Evolutionary conservation across 148 eudicot genomes (phyloP).

Genomic region (Rhododendron williamsianum): DNA sequence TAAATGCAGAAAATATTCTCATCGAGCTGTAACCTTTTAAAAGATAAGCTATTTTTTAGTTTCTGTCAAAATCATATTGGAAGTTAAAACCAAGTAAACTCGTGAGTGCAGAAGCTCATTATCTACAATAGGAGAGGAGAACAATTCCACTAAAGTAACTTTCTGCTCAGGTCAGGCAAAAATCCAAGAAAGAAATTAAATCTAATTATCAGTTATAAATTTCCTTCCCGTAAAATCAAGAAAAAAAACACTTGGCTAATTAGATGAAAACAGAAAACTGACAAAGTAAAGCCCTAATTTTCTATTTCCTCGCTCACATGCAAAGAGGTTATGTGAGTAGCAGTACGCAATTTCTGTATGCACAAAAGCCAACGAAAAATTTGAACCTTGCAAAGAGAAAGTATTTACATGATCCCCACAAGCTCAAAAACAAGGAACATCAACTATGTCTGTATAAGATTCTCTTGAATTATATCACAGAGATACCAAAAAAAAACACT

Average conservation of each 20-base stretch:
- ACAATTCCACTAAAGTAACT: neutral
- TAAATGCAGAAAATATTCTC: neutral
- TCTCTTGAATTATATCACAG: neutral
- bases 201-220: neutral
- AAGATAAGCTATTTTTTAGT: neutral
- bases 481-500: neutral
- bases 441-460: neutral
- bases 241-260: neutral
- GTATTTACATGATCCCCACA: neutral
- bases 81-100: neutral
- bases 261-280: neutral
- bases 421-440: slow-evolving; percentile 6
- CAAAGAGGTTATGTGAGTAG: neutral
- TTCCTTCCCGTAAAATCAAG: neutral
- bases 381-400: neutral
- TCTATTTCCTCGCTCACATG: neutral
- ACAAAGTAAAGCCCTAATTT: slow-evolving; percentile 9
- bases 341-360: neutral
- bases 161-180: neutral
- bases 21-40: neutral
- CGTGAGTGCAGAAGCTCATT: neutral
- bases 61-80: neutral
- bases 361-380: neutral
- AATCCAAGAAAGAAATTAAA: neutral
- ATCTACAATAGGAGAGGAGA: neutral